Conservation (phyloP, 257 asterid species). For the Solanum chmielewskii region DNA sequence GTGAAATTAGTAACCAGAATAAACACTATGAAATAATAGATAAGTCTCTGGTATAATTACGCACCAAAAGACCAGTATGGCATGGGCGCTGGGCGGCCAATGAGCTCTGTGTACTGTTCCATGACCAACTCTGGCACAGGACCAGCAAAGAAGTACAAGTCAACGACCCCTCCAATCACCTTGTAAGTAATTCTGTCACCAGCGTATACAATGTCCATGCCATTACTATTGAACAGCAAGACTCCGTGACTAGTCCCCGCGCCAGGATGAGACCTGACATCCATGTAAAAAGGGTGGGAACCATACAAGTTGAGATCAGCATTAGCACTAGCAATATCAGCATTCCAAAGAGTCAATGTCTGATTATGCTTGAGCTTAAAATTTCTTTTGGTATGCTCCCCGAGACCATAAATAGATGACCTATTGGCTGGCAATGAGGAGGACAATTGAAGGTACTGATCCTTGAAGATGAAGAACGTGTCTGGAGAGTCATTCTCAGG, state of each 20-base stretch:
- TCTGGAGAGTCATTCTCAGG: slow-evolving; percentile 3
- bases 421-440: slow-evolving; percentile 40
- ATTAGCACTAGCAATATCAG: slow-evolving; percentile 49
- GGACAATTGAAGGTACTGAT: slow-evolving; percentile 80
- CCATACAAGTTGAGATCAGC: slow-evolving; percentile 71
- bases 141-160: slow-evolving; percentile 15
- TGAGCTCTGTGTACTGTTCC: slow-evolving; percentile 19
- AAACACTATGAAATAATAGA: not conserved
- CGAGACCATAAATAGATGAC: slow-evolving; percentile 69
- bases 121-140: slow-evolving; percentile 8
- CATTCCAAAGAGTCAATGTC: slow-evolving; percentile 76
- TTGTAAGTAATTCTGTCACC: slow-evolving; percentile 15
- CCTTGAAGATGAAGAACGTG: slow-evolving; percentile 40
- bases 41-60: not conserved
- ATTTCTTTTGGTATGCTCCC: slow-evolving; percentile 72
- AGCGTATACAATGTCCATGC: slow-evolving; percentile 14
- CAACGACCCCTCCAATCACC: slow-evolving; percentile 17
- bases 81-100: slow-evolving; percentile 22
- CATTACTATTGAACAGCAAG: slow-evolving; percentile 19
- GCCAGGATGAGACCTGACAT: slow-evolving; percentile 2
- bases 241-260: slow-evolving; percentile 11
- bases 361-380: slow-evolving; percentile 45
- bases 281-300: slow-evolving; percentile 71
- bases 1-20: not conserved
- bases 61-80: slow-evolving; percentile 26